These are phyloP conservation scores for Trichoderma guizhouense DNA, from an alignment of 2,329 filamentous ascomycete species.

Conservation along the genomic window DNA sequence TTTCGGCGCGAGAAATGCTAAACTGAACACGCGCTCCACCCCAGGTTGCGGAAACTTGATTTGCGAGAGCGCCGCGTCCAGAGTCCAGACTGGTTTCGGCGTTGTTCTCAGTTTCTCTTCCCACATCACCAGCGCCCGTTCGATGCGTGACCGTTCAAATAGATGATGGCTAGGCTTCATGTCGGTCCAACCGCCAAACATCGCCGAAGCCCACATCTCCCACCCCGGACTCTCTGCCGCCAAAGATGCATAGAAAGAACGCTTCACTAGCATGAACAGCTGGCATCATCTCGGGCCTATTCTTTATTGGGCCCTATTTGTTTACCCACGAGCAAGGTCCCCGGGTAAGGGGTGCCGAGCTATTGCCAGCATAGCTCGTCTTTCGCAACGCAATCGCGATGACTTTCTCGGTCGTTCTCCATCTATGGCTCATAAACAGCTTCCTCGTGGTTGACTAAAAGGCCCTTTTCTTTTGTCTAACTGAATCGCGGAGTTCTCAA, in stretches of 20 bases:
- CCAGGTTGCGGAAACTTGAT: background rate
- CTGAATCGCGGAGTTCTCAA: background rate
- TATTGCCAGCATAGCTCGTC: background rate
- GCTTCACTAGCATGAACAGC: background rate
- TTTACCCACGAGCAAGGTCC: background rate
- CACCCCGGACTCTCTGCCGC: background rate
- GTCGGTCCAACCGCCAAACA: background rate
- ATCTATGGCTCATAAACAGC: background rate
- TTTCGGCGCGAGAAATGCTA: background rate
- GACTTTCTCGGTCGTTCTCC: background rate
- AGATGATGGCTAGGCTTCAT: constrained; percentile 5
- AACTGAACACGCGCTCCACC: background rate
- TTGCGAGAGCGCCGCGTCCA: background rate
- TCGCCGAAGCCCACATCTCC: background rate
- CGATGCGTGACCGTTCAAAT: background rate
- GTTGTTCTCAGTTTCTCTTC: background rate
- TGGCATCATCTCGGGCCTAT: constrained; percentile 1
- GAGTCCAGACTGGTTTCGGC: background rate
- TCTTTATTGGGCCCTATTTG: background rate
- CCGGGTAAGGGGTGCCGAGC: background rate
- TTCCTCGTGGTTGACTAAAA: background rate
- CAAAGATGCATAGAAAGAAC: background rate
- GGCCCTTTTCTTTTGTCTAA: background rate
- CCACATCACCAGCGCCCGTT: background rate
- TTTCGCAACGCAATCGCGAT: background rate